These are phyloP conservation scores for Pseudevernia furfuracea DNA, from an alignment of 495 filamentous ascomycete genomes.

Conservation along the genomic window DNA sequence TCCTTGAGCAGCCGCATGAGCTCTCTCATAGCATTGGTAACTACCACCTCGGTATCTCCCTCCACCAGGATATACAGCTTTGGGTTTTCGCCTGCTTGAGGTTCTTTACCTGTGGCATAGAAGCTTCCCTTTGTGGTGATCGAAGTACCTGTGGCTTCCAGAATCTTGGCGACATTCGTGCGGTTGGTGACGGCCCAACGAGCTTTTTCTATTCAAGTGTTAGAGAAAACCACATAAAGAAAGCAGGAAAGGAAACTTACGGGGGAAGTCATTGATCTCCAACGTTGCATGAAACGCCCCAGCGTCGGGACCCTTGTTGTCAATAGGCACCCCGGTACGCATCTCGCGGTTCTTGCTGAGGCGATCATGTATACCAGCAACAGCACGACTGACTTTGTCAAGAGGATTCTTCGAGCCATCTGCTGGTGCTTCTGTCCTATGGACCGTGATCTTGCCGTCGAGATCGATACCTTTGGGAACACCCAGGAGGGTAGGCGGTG, in stretches of 20 bases:
- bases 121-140: constrained; percentile 97
- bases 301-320: constrained; percentile 97
- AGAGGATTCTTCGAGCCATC: constrained; percentile 58
- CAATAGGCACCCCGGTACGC: constrained; percentile 86
- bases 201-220: constrained; percentile 63
- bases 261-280: constrained; percentile 98
- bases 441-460: constrained; percentile 71
- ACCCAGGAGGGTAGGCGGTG: constrained; percentile 35
- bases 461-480: constrained; percentile 60
- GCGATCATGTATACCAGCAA: constrained; percentile 77
- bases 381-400: constrained; percentile 77
- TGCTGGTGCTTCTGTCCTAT: constrained; percentile 58
- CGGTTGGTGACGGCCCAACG: constrained; percentile 98
- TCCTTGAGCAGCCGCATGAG: constrained; percentile 81
- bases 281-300: constrained; percentile 95
- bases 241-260: constrained; percentile 37
- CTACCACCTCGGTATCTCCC: constrained; percentile 88
- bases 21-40: constrained; percentile 86
- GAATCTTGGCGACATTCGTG: constrained; percentile 96
- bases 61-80: constrained; percentile 98
- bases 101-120: constrained; percentile 75
- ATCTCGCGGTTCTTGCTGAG: constrained; percentile 79
- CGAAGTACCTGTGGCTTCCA: constrained; percentile 87
- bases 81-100: constrained; percentile 61
- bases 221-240: constrained; percentile 25